These are phyloP conservation scores for Tulasnella sp. DNA, from an alignment of 768 basidiomycete species.

Conservation along the genomic window DNA sequence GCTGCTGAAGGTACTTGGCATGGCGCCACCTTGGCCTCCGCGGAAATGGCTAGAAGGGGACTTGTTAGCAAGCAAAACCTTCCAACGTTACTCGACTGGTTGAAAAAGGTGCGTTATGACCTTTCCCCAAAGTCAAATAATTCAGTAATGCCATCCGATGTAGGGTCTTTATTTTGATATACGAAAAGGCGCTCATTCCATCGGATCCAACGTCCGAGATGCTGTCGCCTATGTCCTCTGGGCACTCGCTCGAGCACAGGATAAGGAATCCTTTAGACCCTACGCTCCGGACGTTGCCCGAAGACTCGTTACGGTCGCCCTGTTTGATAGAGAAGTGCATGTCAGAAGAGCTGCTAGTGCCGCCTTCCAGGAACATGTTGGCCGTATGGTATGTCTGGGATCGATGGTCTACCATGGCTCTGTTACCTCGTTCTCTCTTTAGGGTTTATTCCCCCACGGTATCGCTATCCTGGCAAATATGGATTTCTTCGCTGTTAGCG, in stretches of 20 bases:
- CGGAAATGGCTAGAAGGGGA: constrained; percentile 80
- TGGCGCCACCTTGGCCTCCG: constrained; percentile 82
- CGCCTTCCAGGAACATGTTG: constrained; percentile 94
- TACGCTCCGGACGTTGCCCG: constrained; percentile 56
- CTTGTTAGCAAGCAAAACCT: constrained; percentile 50
- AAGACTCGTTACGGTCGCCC: constrained; percentile 60
- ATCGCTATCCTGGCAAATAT: constrained; percentile 85
- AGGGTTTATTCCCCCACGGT: constrained; percentile 87
- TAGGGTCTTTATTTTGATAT: constrained; percentile 90
- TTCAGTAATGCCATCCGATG: background rate
- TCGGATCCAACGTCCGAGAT: constrained; percentile 90
- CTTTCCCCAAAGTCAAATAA: background rate
- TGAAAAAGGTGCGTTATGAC: constrained; percentile 52
- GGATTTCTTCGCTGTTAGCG: constrained; percentile 90
- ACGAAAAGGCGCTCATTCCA: constrained; percentile 80
- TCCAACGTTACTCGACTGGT: constrained; percentile 57
- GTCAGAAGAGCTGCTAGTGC: constrained; percentile 94
- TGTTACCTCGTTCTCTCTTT: background rate
- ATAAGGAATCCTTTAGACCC: constrained; percentile 42
- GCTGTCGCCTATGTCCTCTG: constrained; percentile 90
- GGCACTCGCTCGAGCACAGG: constrained; percentile 78
- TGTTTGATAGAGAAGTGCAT: constrained; percentile 89
- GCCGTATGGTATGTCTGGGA: constrained; percentile 54
- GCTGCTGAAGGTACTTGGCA: constrained; percentile 88
- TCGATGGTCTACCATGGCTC: background rate